Evolutionary conservation across 73 alveolate genomes (phyloP).

Genomic region (Tetrahymena malaccensis): DNA sequence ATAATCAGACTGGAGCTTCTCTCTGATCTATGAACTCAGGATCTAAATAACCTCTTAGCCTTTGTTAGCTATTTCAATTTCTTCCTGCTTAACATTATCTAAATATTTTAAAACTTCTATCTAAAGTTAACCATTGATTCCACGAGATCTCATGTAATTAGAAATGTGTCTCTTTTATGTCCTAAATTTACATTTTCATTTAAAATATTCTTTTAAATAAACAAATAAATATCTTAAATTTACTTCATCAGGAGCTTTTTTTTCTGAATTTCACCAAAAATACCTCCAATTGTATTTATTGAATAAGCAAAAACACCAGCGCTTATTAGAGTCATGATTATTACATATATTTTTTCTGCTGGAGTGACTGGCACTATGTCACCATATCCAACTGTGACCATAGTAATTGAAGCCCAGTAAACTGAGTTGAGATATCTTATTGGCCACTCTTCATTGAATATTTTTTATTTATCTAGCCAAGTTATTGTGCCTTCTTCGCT

Average conservation of each 20-base stretch:
- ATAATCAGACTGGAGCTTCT: background rate
- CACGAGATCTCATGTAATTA: background rate
- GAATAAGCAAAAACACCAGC: conserved; percentile 32
- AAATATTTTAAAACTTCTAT: background rate
- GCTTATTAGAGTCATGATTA: background rate
- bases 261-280: conserved; percentile 3
- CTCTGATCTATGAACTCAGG: background rate
- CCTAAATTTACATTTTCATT: background rate
- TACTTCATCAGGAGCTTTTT: background rate
- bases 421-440: conserved; percentile 2
- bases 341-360: conserved; percentile 1
- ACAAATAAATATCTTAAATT: background rate
- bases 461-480: background rate
- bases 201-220: background rate
- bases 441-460: conserved; percentile 11
- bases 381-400: conserved; percentile 37
- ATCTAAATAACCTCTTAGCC: background rate
- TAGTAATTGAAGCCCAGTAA: conserved; percentile 14
- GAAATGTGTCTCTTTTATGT: background rate
- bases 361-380: conserved; percentile 25
- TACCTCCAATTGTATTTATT: conserved; percentile 3
- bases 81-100: background rate
- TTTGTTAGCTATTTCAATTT: background rate
- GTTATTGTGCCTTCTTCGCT: background rate
- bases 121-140: background rate